phyloP scores from a whole-genome alignment of 768 basidiomycete species.

The Mycena indigotica region DNA sequence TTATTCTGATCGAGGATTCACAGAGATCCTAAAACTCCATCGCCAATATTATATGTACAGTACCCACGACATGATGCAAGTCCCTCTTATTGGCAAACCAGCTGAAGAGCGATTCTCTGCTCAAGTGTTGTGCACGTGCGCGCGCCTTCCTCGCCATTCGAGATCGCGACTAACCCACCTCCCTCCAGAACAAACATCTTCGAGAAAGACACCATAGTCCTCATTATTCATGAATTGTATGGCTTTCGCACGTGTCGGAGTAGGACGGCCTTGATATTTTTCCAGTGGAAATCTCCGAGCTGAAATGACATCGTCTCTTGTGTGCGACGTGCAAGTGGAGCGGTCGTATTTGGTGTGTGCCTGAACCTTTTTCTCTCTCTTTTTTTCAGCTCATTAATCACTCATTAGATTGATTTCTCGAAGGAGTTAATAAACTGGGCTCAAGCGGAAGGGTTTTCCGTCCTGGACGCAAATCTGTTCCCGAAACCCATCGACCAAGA shows the following conservation, averaged over 20 bases:
- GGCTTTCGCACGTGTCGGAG: not conserved
- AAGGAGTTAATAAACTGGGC: conserved; percentile 81
- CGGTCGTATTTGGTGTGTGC: conserved; percentile 76
- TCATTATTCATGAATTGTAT: conserved; percentile 96
- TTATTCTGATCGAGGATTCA: conserved; percentile 3
- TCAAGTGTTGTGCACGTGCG: conserved; percentile 91
- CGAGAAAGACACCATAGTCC: conserved; percentile 71
- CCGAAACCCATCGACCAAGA: conserved; percentile 51
- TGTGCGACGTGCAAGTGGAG: conserved; percentile 75
- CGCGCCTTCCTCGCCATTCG: conserved; percentile 12
- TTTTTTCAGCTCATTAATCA: too few relatives aligned
- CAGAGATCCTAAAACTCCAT: conserved; percentile 87
- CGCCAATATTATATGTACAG: conserved; percentile 81
- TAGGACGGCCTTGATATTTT: conserved; percentile 3
- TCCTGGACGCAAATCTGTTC: conserved; percentile 87
- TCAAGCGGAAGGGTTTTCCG: conserved; percentile 59
- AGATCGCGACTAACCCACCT: conserved; percentile 4
- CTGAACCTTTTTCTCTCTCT: not conserved
- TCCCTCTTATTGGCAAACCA: conserved; percentile 70
- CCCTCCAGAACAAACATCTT: conserved; percentile 70
- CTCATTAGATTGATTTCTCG: conserved; percentile 79
- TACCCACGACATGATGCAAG: conserved; percentile 75
- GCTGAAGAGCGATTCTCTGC: conserved; percentile 74
- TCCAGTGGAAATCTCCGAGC: conserved; percentile 84
- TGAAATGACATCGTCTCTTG: conserved; percentile 73